Conservation (phyloP, 495 filamentous ascomycete genomes). For the Cryomyces minteri region DNA sequence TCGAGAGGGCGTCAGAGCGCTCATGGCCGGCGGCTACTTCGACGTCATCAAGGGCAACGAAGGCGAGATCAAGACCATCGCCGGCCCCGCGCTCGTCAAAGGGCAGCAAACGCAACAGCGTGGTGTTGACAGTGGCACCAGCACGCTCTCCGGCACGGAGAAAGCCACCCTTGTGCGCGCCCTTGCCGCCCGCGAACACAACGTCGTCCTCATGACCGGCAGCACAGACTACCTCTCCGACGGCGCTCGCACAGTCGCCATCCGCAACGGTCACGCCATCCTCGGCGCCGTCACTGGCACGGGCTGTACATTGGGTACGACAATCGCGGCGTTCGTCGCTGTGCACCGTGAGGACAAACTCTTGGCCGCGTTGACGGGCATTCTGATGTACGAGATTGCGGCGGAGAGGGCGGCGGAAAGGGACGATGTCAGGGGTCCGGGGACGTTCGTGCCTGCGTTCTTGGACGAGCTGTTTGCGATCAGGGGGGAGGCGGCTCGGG, state of each 20-base stretch:
- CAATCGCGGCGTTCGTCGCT: constrained; percentile 56
- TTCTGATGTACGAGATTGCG: constrained; percentile 72
- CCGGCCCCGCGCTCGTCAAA: constrained; percentile 23
- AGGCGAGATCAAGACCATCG: constrained; percentile 64
- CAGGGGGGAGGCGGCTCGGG: constrained; percentile 22
- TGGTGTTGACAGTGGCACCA: constrained; percentile 68
- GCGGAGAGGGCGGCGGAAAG: constrained; percentile 52
- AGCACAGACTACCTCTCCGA: constrained; percentile 62
- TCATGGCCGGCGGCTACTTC: constrained; percentile 62
- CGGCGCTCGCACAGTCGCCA: constrained; percentile 40
- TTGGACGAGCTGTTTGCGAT: constrained; percentile 44
- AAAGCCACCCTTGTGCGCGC: constrained; percentile 41
- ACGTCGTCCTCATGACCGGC: constrained; percentile 77
- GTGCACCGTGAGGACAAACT: constrained; percentile 39
- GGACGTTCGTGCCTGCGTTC: constrained; percentile 76
- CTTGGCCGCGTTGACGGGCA: constrained; percentile 48
- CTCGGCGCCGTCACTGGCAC: constrained; percentile 75
- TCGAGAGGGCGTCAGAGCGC: constrained; percentile 44
- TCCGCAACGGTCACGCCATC: constrained; percentile 61
- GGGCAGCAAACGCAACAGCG: constrained; percentile 39
- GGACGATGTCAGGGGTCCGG: constrained; percentile 54
- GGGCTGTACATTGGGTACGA: constrained; percentile 72
- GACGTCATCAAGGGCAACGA: constrained; percentile 93
- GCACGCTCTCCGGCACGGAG: constrained; percentile 30
- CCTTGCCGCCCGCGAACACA: constrained; percentile 47